Percentiles rank a stretch among this genome's conserved stretches.
phyloP scores from a whole-genome alignment of 2,329 filamentous ascomycete species.

The Trichoderma simmonsii region DNA sequence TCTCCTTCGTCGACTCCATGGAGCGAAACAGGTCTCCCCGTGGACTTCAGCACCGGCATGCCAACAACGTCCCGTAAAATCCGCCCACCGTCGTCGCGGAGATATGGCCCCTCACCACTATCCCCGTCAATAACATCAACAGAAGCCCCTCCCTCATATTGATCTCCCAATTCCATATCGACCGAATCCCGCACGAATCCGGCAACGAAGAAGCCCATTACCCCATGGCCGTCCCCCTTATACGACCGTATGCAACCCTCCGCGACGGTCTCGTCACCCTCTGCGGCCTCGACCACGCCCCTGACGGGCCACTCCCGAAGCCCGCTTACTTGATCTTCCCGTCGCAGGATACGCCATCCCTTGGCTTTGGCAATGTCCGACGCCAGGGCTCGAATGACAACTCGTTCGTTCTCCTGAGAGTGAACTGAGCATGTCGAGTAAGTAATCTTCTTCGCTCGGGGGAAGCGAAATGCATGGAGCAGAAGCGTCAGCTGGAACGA shows the following conservation, averaged over 20 bases:
- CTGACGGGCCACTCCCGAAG: conserved; percentile 72
- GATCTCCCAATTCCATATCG: not conserved
- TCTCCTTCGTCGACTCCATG: conserved; percentile 24
- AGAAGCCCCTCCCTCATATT: not conserved
- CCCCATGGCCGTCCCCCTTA: conserved; percentile 75
- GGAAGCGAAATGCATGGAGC: conserved; percentile 80
- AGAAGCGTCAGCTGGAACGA: conserved; percentile 80
- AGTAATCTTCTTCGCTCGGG: conserved; percentile 69
- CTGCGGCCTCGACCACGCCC: conserved; percentile 50
- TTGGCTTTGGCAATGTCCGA: conserved; percentile 62
- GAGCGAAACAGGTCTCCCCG: conserved; percentile 32
- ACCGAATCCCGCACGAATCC: conserved; percentile 58
- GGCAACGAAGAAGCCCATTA: conserved; percentile 96
- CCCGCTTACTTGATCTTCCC: conserved; percentile 71
- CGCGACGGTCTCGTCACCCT: conserved; percentile 52
- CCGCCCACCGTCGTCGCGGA: conserved; percentile 53
- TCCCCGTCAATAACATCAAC: conserved; percentile 5
- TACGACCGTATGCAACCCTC: conserved; percentile 80
- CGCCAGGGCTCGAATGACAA: conserved; percentile 68
- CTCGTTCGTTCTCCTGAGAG: conserved; percentile 81
- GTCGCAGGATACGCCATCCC: conserved; percentile 74
- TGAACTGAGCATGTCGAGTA: conserved; percentile 95
- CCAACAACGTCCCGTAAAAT: conserved; percentile 44
- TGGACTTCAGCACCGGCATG: conserved; percentile 38
- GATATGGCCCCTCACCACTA: conserved; percentile 46